These are phyloP conservation scores for Castanopsis chinensis DNA, from an alignment of 306 rosid genomes.

Conservation along the genomic window DNA sequence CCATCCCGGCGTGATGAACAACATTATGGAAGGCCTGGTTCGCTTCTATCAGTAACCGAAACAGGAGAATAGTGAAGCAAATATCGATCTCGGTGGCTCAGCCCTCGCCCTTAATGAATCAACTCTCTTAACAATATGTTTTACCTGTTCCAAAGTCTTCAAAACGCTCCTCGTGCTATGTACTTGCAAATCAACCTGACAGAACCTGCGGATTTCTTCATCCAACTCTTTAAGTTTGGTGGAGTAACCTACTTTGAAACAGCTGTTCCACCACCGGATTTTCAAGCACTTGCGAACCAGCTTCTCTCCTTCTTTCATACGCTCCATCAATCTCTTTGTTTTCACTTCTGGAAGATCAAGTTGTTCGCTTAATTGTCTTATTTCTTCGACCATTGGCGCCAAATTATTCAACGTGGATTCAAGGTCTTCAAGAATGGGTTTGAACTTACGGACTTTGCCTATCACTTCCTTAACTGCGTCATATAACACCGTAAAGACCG, in stretches of 20 bases:
- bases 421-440: background rate
- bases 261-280: background rate
- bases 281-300: background rate
- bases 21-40: no score
- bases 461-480: background rate
- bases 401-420: background rate
- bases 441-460: background rate
- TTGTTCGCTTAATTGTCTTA: background rate
- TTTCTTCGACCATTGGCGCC: constrained; percentile 4
- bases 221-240: constrained; percentile 16
- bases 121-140: background rate
- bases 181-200: background rate
- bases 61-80: no score
- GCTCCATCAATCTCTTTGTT: background rate
- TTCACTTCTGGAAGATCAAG: constrained; percentile 1
- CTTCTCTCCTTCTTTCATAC: background rate
- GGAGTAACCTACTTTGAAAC: background rate
- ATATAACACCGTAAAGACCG: background rate
- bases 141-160: background rate
- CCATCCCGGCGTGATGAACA: no score
- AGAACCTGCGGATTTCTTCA: background rate
- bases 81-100: no score
- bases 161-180: background rate
- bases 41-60: no score
- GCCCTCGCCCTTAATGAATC: background rate